phyloP scores from a whole-genome alignment of 768 basidiomycete species.

The Favolaschia claudopus region DNA sequence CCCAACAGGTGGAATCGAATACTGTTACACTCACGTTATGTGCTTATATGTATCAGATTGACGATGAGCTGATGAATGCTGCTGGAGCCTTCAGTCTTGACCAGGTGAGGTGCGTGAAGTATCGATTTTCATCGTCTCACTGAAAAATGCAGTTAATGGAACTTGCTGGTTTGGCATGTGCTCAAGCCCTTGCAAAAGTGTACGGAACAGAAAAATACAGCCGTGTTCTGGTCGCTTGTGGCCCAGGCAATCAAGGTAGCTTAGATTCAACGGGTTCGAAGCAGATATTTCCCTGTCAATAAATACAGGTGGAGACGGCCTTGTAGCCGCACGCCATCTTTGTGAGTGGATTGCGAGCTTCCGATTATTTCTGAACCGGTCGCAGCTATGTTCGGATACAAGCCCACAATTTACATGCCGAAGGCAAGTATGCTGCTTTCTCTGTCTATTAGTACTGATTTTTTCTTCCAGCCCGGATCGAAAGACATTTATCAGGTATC shows the following conservation, averaged over 20 bases:
- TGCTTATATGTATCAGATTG: constrained; percentile 64
- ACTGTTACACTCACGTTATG: background rate
- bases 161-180: constrained; percentile 93
- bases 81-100: constrained; percentile 95
- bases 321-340: constrained; percentile 95
- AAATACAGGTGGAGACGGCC: constrained; percentile 82
- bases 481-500: constrained; percentile 91
- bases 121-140: background rate
- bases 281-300: background rate
- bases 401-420: constrained; percentile 90
- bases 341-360: constrained; percentile 50
- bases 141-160: constrained; percentile 82
- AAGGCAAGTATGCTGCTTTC: constrained; percentile 59
- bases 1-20: constrained; percentile 67
- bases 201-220: constrained; percentile 74
- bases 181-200: constrained; percentile 82
- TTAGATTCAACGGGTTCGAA: background rate
- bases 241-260: constrained; percentile 92
- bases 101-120: constrained; percentile 59
- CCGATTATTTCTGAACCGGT: background rate
- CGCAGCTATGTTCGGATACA: constrained; percentile 90
- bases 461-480: constrained; percentile 72
- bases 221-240: constrained; percentile 93
- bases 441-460: background rate
- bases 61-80: constrained; percentile 90